Conservation (phyloP, 768 basidiomycete genomes). For the Gautieria morchelliformis region DNA sequence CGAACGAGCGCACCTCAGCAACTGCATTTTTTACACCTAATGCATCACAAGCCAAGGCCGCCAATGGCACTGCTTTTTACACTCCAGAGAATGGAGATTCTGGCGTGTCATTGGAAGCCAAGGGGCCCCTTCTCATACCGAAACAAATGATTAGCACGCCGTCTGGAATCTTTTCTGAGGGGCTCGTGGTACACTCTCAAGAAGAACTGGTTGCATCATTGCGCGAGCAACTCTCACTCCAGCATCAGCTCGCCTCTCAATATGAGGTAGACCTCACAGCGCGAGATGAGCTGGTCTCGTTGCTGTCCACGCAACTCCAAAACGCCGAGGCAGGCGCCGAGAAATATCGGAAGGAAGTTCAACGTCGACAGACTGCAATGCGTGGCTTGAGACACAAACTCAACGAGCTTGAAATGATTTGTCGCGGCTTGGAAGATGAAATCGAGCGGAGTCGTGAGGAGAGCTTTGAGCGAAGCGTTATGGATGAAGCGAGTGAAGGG, state of each 20-base stretch:
- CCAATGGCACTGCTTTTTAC: neutral
- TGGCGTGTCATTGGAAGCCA: neutral
- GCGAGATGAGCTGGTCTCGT: slow-evolving; percentile 61
- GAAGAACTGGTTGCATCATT: slow-evolving; percentile 64
- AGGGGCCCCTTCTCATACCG: neutral
- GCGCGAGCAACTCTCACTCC: slow-evolving; percentile 66
- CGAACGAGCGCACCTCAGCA: neutral
- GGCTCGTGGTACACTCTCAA: neutral
- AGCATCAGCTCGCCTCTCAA: slow-evolving; percentile 65
- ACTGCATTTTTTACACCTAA: neutral
- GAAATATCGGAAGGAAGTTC: slow-evolving; percentile 32
- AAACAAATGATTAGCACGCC: neutral
- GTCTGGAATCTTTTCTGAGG: neutral
- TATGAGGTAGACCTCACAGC: slow-evolving; percentile 68
- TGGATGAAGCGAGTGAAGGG: slow-evolving; percentile 74
- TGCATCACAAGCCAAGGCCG: neutral
- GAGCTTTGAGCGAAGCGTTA: slow-evolving; percentile 71
- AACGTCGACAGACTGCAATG: slow-evolving; percentile 43
- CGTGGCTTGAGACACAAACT: slow-evolving; percentile 71
- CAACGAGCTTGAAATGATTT: slow-evolving; percentile 58
- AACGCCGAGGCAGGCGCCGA: slow-evolving; percentile 35
- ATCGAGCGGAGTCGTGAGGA: slow-evolving; percentile 79
- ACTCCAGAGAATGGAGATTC: neutral
- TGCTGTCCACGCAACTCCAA: slow-evolving; percentile 44
- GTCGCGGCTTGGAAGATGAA: slow-evolving; percentile 69